Percentiles rank a stretch among this genome's conserved stretches.
These are phyloP conservation scores for Amaranthus tricolor DNA, from an alignment of 179 eudicot species.

Conservation along the genomic window DNA sequence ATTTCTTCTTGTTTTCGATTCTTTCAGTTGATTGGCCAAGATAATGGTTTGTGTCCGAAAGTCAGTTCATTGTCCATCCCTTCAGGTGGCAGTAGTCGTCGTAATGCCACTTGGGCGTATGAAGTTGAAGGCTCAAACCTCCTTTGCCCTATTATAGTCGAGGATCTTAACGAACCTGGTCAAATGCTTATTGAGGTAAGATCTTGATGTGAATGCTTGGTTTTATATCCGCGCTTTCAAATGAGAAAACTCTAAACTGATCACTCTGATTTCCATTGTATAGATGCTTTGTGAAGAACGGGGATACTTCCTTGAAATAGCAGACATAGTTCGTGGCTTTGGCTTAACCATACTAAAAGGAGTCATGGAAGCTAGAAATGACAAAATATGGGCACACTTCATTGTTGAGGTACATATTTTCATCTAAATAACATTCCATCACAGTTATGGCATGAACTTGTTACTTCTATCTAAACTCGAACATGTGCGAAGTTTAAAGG, in stretches of 20 bases:
- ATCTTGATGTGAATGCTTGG: neutral
- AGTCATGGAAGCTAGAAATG: constrained; percentile 60
- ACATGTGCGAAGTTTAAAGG: no score
- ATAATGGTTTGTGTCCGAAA: constrained; percentile 19
- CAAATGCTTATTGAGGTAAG: constrained; percentile 74
- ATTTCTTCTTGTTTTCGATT: constrained; percentile 3
- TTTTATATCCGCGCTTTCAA: neutral
- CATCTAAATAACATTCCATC: no score
- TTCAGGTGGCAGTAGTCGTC: constrained; percentile 21
- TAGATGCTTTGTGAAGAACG: constrained; percentile 80
- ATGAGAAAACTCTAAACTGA: neutral
- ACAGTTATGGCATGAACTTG: no score
- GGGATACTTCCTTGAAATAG: constrained; percentile 80
- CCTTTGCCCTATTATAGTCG: constrained; percentile 60
- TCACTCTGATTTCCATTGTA: constrained; percentile 1
- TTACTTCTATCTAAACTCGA: no score
- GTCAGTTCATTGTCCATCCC: constrained; percentile 16
- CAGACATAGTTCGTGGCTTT: constrained; percentile 63
- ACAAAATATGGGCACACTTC: constrained; percentile 73
- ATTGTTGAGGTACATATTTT: constrained; percentile 65
- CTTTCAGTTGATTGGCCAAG: constrained; percentile 29
- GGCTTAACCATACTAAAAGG: constrained; percentile 85
- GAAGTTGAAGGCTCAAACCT: constrained; percentile 53
- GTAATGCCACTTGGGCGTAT: constrained; percentile 65
- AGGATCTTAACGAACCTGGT: constrained; percentile 59